Evolutionary conservation across 2,329 filamentous ascomycete species (phyloP), one percentile per base, ranked within the genome.

Genomic region (Penicillium crustosum): DNA sequence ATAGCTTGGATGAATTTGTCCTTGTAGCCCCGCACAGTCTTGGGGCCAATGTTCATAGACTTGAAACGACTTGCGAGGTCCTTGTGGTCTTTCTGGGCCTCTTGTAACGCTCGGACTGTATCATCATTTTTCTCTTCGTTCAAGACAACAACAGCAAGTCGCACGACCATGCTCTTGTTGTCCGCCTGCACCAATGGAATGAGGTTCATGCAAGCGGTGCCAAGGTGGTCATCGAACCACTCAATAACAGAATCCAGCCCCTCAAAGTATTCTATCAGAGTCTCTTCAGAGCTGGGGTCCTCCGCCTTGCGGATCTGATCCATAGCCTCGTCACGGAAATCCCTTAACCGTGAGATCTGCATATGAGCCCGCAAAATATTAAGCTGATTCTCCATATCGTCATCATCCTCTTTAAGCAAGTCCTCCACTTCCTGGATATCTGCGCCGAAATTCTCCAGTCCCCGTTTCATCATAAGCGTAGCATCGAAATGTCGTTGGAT

Each of bases 111-210:
- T 70, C 90, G 83, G 27, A 96, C 91, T 64, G 93, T 89, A 75
- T 91, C 89, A 73, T 99, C 94, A 69, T 93, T 96, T 81, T 93
- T 94, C 80, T 99, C 94, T 75, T 99, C 94, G 33, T 93, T 92
- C 72, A 96, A 90, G 62, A 99, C 93, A 55, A 99, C 87, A 60
- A 97, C 83, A 10, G 93, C 94, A 62, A 99, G 84, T 44, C 94
- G 86, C 47, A 97, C 94, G 13, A 99, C 90, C 70, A 97, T 83
- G 36, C 91, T 89, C 64, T 90, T 89, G 71, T 97, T 96, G 61
- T 93, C 93, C 41, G 87, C 84, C 67, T 94, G 87, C 25, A 99
- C 87, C 36, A 97, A 81, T 61, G 88, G 89, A 66, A 99, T 94
- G 58, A 99, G 80, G 70, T 94, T 96, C 75, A 96, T 85, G 61